These are phyloP conservation scores for Suillus plorans DNA, from an alignment of 768 basidiomycete species.

Conservation along the genomic window DNA sequence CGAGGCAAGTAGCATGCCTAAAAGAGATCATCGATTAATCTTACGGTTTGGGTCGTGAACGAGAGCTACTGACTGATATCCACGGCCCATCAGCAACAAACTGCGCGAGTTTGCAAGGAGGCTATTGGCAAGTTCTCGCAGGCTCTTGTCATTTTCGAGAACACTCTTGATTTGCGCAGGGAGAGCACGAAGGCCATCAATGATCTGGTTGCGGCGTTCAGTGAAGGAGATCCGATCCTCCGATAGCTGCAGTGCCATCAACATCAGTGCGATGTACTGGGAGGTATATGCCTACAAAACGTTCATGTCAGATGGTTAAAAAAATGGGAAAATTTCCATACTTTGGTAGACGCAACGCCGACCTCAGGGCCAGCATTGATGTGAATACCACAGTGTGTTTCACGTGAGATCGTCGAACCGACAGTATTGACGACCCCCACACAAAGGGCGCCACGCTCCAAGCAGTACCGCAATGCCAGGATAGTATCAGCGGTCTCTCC, in stretches of 20 bases:
- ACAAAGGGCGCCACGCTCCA: slow-evolving; percentile 95
- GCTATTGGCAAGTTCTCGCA: slow-evolving; percentile 83
- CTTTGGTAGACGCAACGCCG: slow-evolving; percentile 98
- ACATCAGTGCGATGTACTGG: slow-evolving; percentile 95
- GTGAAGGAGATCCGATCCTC: slow-evolving; percentile 96
- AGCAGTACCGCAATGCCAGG: slow-evolving; percentile 91
- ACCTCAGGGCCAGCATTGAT: slow-evolving; percentile 99
- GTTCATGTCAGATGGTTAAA: neutral
- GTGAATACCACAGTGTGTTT: slow-evolving; percentile 99
- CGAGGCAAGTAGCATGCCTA: slow-evolving; percentile 93
- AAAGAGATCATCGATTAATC: slow-evolving; percentile 4
- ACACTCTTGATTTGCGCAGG: slow-evolving; percentile 88
- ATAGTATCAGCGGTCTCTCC: slow-evolving; percentile 99
- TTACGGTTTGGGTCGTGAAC: no score
- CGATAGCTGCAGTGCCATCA: slow-evolving; percentile 98
- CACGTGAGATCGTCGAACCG: slow-evolving; percentile 95
- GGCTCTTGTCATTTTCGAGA: slow-evolving; percentile 69
- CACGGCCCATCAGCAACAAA: slow-evolving; percentile 94
- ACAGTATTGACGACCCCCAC: slow-evolving; percentile 99
- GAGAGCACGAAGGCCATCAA: slow-evolving; percentile 87
- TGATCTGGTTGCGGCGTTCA: slow-evolving; percentile 88
- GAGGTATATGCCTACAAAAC: slow-evolving; percentile 85
- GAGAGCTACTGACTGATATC: slow-evolving; percentile 77
- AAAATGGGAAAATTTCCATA: slow-evolving; percentile 17
- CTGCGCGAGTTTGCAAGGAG: slow-evolving; percentile 78